These are phyloP conservation scores for Phaeotremella fagi DNA, from an alignment of 768 basidiomycete genomes.

Conservation along the genomic window DNA sequence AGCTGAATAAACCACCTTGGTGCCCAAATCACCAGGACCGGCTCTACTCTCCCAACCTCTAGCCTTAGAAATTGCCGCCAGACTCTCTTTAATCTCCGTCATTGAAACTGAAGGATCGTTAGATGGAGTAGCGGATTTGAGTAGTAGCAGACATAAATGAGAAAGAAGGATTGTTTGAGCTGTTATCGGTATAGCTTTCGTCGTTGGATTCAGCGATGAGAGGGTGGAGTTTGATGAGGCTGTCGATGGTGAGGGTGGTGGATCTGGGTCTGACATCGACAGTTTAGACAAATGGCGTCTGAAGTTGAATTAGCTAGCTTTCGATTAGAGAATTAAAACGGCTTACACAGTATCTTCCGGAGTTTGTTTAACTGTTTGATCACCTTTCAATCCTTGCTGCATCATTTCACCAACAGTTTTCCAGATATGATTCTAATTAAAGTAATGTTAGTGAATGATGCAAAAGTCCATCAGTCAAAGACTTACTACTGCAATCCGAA, in stretches of 20 bases:
- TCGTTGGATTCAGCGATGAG: background rate
- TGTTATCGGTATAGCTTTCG: constrained; percentile 22
- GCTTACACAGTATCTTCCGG: constrained; percentile 13
- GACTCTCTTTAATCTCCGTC: constrained; percentile 30
- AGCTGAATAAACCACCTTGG: constrained; percentile 38
- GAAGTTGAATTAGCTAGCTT: no score
- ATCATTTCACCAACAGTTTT: constrained; percentile 23
- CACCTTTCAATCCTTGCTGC: constrained; percentile 18
- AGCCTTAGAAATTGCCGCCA: constrained; percentile 21
- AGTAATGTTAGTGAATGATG: background rate
- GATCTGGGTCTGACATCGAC: constrained; percentile 16
- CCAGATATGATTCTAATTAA: constrained; percentile 24
- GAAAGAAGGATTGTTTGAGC: constrained; percentile 31
- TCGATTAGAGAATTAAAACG: background rate
- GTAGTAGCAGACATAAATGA: constrained; percentile 25
- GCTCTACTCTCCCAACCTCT: constrained; percentile 29
- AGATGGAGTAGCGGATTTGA: constrained; percentile 7
- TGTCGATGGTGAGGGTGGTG: constrained; percentile 35
- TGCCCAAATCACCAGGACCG: constrained; percentile 13
- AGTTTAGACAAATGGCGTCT: constrained; percentile 30
- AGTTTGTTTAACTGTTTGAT: constrained; percentile 1
- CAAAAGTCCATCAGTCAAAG: background rate
- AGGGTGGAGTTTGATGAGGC: constrained; percentile 20
- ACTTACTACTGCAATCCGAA: constrained; percentile 21
- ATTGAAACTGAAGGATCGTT: constrained; percentile 15